A percentile compares a stretch with the other conserved stretches of the same genome.
Evolutionary conservation across 129 eudicot genomes (phyloP).

Genomic region (Logfia minima): DNA sequence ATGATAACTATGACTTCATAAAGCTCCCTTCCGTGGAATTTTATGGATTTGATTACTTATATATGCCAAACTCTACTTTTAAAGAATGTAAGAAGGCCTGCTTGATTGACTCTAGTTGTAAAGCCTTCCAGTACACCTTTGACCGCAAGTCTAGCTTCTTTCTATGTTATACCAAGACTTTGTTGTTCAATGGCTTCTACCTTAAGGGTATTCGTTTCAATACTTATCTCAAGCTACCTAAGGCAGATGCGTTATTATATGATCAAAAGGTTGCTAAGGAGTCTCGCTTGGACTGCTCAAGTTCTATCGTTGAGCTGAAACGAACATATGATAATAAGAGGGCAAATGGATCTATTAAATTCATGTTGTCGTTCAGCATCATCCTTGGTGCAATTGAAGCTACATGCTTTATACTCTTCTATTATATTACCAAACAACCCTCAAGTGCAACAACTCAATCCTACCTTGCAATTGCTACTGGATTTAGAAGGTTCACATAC

Average conservation of each 20-base stretch:
- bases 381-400: neutral
- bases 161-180: neutral
- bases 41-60: neutral
- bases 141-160: neutral
- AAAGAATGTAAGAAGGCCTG: neutral
- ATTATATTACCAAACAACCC: neutral
- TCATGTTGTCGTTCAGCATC: neutral
- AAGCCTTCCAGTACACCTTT: neutral
- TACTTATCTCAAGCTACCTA: constrained; percentile 7
- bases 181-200: constrained; percentile 7
- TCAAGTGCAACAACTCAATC: neutral
- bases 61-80: neutral
- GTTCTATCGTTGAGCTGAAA: neutral
- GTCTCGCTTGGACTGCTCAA: neutral
- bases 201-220: neutral
- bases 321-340: neutral
- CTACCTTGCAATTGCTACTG: neutral
- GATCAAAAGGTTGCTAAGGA: neutral
- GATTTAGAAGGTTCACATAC: neutral
- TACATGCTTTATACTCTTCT: neutral
- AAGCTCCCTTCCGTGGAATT: neutral
- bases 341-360: too few species aligned
- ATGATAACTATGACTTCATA: neutral
- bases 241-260: neutral
- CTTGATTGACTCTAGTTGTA: neutral